Evolutionary conservation across 148 eudicot genomes (phyloP).

Genomic region (Camellia lanceoleosa): DNA sequence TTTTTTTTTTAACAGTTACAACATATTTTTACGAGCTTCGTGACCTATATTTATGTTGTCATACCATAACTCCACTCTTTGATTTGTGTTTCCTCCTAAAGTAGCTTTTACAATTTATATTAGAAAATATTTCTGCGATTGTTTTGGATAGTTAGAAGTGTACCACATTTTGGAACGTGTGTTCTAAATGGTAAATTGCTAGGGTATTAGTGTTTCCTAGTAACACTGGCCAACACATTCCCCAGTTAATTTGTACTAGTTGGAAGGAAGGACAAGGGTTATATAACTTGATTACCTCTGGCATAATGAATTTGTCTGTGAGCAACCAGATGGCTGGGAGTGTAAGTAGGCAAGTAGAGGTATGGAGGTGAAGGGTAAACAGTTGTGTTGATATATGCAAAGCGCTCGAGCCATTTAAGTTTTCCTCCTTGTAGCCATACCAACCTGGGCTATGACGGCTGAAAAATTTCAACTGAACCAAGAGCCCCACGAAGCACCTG

Average conservation of each 20-base stretch:
- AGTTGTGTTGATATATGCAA: constrained; percentile 90
- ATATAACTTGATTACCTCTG: constrained; percentile 59
- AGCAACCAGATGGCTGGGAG: constrained; percentile 97
- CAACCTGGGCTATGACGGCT: constrained; percentile 88
- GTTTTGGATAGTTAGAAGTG: too few relatives aligned
- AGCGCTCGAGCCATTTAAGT: constrained; percentile 90
- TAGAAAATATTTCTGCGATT: too few relatives aligned
- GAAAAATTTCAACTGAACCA: constrained; percentile 96
- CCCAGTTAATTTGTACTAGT: background rate
- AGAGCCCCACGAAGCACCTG: constrained; percentile 99
- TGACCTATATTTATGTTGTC: too few relatives aligned
- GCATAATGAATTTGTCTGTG: constrained; percentile 98
- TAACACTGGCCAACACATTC: background rate
- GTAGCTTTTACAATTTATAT: too few relatives aligned
- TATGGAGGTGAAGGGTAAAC: constrained; percentile 86
- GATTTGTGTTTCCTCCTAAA: too few relatives aligned
- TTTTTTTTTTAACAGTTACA: too few relatives aligned
- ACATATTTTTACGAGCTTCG: too few relatives aligned
- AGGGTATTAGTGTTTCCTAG: too few relatives aligned
- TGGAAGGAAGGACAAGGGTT: background rate
- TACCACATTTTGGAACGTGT: too few relatives aligned
- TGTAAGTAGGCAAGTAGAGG: constrained; percentile 90
- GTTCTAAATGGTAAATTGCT: too few relatives aligned
- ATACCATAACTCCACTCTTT: too few relatives aligned
- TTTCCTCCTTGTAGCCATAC: constrained; percentile 88